Conservation (phyloP, 2,329 filamentous ascomycete species). For the Sporothrix sp. region DNA sequence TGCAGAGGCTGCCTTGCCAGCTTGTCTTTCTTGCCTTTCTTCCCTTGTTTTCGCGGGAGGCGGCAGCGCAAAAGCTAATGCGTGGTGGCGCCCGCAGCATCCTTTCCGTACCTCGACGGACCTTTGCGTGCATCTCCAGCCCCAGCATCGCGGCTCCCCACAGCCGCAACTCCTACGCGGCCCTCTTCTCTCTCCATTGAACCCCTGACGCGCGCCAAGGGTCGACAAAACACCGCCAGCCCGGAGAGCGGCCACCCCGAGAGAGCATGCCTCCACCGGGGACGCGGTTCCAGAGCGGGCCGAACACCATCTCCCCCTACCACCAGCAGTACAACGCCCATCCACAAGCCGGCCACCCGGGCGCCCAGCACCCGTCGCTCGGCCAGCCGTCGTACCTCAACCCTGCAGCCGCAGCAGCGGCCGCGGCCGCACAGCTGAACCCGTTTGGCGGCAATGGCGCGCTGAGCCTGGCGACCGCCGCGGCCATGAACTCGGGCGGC, state of each 20-base stretch:
- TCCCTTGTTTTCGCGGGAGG: background rate
- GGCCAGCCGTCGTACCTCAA: constrained; percentile 63
- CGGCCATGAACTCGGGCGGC: constrained; percentile 34
- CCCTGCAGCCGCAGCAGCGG: constrained; percentile 26
- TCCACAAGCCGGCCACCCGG: constrained; percentile 36
- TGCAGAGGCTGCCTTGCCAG: no score
- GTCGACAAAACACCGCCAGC: background rate
- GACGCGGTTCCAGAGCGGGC: constrained; percentile 38
- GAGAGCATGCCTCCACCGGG: constrained; percentile 32
- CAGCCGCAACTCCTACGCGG: no score
- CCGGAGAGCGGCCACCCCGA: background rate
- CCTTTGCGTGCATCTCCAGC: background rate
- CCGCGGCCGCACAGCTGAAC: constrained; percentile 42
- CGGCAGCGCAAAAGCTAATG: background rate
- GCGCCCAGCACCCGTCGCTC: constrained; percentile 41
- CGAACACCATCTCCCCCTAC: constrained; percentile 36
- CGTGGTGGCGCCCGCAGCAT: background rate
- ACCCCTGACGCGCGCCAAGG: background rate
- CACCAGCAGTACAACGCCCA: constrained; percentile 46
- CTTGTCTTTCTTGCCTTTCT: background rate
- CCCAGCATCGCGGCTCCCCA: no score
- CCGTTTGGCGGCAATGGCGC: constrained; percentile 53
- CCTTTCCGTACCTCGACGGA: background rate
- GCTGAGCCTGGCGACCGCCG: constrained; percentile 35
- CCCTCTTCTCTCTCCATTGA: background rate